Percentiles rank a stretch among this genome's conserved stretches.
Conservation (phyloP, 1,284 basidiomycete species). For the Leccinum solheimii region DNA sequence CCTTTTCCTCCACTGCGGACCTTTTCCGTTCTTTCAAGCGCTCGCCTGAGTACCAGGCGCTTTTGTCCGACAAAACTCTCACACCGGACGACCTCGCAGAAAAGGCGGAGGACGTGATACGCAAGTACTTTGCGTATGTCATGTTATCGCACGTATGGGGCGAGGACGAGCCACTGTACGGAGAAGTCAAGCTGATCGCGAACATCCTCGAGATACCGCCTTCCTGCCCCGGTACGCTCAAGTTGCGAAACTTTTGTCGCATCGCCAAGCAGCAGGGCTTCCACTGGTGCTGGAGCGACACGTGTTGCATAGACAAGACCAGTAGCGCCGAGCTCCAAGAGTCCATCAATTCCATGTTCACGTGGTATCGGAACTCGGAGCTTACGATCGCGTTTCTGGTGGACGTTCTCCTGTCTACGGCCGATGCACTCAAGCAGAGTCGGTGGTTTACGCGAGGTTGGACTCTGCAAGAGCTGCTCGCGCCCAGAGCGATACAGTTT, state of each 20-base stretch:
- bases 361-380: constrained; percentile 28
- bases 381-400: constrained; percentile 28
- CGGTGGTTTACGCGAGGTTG: constrained; percentile 29
- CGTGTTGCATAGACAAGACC: constrained; percentile 30
- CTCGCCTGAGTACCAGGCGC: constrained; percentile 21
- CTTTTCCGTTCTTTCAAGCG: constrained; percentile 21
- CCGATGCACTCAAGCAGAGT: constrained; percentile 20
- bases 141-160: constrained; percentile 33
- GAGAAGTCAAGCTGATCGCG: constrained; percentile 15
- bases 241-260: constrained; percentile 26
- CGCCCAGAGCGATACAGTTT: constrained; percentile 24
- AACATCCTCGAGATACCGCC: constrained; percentile 21
- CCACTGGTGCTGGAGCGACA: constrained; percentile 32
- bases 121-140: constrained; percentile 28
- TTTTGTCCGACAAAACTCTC: constrained; percentile 14
- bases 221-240: constrained; percentile 18
- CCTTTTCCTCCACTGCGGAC: constrained; percentile 19
- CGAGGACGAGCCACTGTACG: constrained; percentile 28
- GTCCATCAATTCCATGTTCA: constrained; percentile 32
- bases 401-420: constrained; percentile 20
- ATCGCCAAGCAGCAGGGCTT: constrained; percentile 21
- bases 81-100: constrained; percentile 10
- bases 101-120: constrained; percentile 14
- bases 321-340: constrained; percentile 31
- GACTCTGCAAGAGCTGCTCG: constrained; percentile 31